Evolutionary conservation across 2,329 filamentous ascomycete species (phyloP).

Genomic region (Laburnicola sp.): DNA sequence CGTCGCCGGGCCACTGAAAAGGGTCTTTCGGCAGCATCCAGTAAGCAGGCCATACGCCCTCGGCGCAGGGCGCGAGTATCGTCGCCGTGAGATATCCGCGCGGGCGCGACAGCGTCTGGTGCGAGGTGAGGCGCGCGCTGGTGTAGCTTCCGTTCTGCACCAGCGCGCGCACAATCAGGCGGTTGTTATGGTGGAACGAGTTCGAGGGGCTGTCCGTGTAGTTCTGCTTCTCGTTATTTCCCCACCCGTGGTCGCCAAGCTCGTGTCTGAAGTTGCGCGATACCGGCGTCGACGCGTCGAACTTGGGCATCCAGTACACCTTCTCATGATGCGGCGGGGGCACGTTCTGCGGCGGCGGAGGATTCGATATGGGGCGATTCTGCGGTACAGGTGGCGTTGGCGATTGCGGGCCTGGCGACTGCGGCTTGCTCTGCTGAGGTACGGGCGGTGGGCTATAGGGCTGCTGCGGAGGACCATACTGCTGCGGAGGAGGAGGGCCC

Average conservation of each 20-base stretch:
- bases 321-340: slow-evolving; percentile 28
- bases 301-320: slow-evolving; percentile 59
- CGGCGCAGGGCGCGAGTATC: slow-evolving; percentile 57
- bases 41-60: slow-evolving; percentile 64
- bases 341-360: slow-evolving; percentile 35
- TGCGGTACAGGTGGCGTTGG: slow-evolving; percentile 26
- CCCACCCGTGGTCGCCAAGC: slow-evolving; percentile 63
- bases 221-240: slow-evolving; percentile 63
- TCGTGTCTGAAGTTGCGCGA: slow-evolving; percentile 59
- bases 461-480: no score
- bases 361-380: slow-evolving; percentile 33
- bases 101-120: slow-evolving; percentile 55
- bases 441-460: slow-evolving; percentile 30
- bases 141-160: slow-evolving; percentile 53
- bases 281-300: slow-evolving; percentile 53
- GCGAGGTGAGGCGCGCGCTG: slow-evolving; percentile 59
- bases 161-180: slow-evolving; percentile 58
- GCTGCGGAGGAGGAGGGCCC: no score
- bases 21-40: slow-evolving; percentile 63
- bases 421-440: slow-evolving; percentile 37
- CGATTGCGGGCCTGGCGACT: slow-evolving; percentile 16
- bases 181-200: slow-evolving; percentile 57
- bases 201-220: slow-evolving; percentile 57
- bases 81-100: slow-evolving; percentile 58
- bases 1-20: slow-evolving; percentile 62